These are phyloP conservation scores for Iberis pinnata DNA, from an alignment of 345 rosid species.

Conservation along the genomic window DNA sequence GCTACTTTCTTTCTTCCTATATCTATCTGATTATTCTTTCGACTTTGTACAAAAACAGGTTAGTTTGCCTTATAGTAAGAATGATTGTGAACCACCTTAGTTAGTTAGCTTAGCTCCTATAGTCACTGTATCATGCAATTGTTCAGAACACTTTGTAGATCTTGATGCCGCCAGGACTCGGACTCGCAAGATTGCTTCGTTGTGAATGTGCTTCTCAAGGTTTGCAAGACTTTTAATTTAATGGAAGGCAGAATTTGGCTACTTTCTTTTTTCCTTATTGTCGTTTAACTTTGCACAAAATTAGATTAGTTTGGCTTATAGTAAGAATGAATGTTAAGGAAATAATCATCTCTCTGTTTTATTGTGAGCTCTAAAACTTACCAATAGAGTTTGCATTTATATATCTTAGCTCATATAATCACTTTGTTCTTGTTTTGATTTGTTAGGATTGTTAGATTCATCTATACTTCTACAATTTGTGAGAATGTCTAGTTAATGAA, in stretches of 20 bases:
- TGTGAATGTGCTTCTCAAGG: background rate
- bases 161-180: too few relatives aligned
- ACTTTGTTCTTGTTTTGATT: background rate
- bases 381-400: background rate
- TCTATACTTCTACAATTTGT: background rate
- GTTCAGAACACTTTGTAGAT: too few relatives aligned
- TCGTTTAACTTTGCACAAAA: constrained; percentile 2
- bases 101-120: too few relatives aligned
- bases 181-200: background rate
- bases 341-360: constrained; percentile 6
- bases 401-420: background rate
- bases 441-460: background rate
- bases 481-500: too few relatives aligned
- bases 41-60: too few relatives aligned
- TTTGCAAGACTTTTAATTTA: too few relatives aligned
- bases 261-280: background rate
- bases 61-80: too few relatives aligned
- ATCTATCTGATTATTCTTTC: too few relatives aligned
- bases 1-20: too few relatives aligned
- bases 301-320: constrained; percentile 17
- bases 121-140: too few relatives aligned
- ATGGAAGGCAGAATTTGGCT: too few relatives aligned
- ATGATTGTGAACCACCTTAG: too few relatives aligned
- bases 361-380: background rate
- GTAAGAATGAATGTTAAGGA: background rate